phyloP scores from a whole-genome alignment of 768 basidiomycete species.

The Rhodosporidiobolus odoratus region DNA sequence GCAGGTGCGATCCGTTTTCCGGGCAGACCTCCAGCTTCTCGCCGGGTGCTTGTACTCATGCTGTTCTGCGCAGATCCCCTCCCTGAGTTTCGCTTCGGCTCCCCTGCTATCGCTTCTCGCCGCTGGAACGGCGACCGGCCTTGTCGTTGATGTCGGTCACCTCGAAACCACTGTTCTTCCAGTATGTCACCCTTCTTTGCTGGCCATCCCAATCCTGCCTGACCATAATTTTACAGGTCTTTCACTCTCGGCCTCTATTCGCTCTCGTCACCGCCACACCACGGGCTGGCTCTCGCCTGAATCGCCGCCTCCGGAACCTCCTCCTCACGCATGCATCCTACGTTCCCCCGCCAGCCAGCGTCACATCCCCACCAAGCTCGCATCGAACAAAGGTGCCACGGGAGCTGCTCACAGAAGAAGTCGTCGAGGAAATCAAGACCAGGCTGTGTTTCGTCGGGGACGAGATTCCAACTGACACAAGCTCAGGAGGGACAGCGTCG shows the following conservation, averaged over 20 bases:
- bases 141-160: constrained; percentile 89
- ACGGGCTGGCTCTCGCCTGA: constrained; percentile 73
- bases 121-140: constrained; percentile 80
- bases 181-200: constrained; percentile 52
- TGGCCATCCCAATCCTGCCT: not conserved
- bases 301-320: constrained; percentile 71
- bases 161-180: constrained; percentile 83
- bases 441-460: constrained; percentile 82
- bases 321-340: constrained; percentile 78
- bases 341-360: constrained; percentile 69
- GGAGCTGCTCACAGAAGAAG: constrained; percentile 68
- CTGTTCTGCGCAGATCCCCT: constrained; percentile 63
- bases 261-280: constrained; percentile 78
- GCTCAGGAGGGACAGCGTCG: not conserved
- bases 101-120: constrained; percentile 79
- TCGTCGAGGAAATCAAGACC: constrained; percentile 87
- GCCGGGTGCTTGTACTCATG: not conserved
- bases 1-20: constrained; percentile 55
- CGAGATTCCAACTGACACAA: constrained; percentile 32
- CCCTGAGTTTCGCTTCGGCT: constrained; percentile 85
- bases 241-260: constrained; percentile 78
- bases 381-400: constrained; percentile 65
- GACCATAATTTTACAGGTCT: constrained; percentile 58
- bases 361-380: constrained; percentile 57
- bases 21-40: rapidly evolving